These are phyloP conservation scores for Plasmodium billcollinsi DNA, from an alignment of 169 alveolate genomes.

Conservation along the genomic window DNA sequence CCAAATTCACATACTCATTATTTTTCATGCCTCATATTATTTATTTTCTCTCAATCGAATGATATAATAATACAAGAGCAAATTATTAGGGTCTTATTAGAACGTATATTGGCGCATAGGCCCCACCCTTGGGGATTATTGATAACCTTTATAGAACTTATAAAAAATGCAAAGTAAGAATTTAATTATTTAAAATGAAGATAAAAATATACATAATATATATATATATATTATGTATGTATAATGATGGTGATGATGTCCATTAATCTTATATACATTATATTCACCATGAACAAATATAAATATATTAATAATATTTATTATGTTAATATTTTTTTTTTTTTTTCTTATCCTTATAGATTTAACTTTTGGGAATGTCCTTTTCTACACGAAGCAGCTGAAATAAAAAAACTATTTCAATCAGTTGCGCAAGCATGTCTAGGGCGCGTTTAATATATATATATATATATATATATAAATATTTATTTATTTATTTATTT, in stretches of 20 bases:
- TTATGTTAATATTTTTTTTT: slow-evolving; percentile 7
- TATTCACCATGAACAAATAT: background rate
- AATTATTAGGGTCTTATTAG: slow-evolving; percentile 91
- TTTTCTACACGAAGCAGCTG: slow-evolving; percentile 82
- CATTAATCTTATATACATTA: background rate
- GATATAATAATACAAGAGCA: slow-evolving; percentile 93
- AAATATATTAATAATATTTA: background rate
- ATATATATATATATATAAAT: slow-evolving; percentile 18
- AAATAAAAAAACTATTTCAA: slow-evolving; percentile 84
- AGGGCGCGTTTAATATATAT: slow-evolving; percentile 52
- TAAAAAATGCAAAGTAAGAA: slow-evolving; percentile 88
- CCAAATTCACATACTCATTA: slow-evolving; percentile 96
- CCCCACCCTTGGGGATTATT: slow-evolving; percentile 98
- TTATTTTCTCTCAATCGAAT: slow-evolving; percentile 85
- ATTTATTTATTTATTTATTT: slow-evolving; percentile 21
- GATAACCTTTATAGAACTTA: slow-evolving; percentile 89
- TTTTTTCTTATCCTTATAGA: slow-evolving; percentile 10
- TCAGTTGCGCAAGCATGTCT: slow-evolving; percentile 84
- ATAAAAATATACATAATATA: background rate
- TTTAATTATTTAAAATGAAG: background rate
- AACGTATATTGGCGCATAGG: slow-evolving; percentile 92
- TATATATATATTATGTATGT: background rate
- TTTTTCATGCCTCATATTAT: slow-evolving; percentile 89
- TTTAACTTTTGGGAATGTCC: slow-evolving; percentile 84
- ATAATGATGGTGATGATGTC: too few species aligned